These are phyloP conservation scores for Przewalskia tangutica DNA, from an alignment of 257 asterid genomes.

Conservation along the genomic window DNA sequence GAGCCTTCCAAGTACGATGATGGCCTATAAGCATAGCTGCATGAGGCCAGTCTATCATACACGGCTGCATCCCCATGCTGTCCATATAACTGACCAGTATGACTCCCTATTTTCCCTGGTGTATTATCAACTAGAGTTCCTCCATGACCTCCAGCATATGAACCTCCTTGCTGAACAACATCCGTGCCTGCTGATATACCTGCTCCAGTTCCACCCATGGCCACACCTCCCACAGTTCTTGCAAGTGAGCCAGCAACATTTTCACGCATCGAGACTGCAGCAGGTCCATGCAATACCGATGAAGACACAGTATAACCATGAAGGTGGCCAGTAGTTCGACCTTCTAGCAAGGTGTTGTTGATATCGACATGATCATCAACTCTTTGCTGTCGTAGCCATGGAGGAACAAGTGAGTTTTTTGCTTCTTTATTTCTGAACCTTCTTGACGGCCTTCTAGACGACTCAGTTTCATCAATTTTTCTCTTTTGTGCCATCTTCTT, in stretches of 20 bases:
- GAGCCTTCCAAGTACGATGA: constrained; percentile 10
- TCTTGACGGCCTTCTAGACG: constrained; percentile 6
- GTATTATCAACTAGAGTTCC: constrained; percentile 18
- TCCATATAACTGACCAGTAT: constrained; percentile 22
- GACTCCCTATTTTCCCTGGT: constrained; percentile 22
- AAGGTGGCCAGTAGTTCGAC: constrained; percentile 14
- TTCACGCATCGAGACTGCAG: neutral
- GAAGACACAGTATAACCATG: neutral
- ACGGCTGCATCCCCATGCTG: constrained; percentile 29
- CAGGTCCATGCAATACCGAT: neutral
- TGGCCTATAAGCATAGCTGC: constrained; percentile 25
- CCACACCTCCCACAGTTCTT: neutral
- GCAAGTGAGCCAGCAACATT: neutral
- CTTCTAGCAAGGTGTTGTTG: neutral
- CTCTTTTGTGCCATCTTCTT: constrained; percentile 38
- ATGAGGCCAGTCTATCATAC: constrained; percentile 18
- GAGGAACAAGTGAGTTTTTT: constrained; percentile 34
- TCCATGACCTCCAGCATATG: constrained; percentile 28
- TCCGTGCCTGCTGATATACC: constrained; percentile 2
- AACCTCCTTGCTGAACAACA: constrained; percentile 15
- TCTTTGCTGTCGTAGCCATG: constrained; percentile 26
- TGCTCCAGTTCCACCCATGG: constrained; percentile 19
- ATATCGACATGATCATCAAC: neutral
- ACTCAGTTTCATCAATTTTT: constrained; percentile 35
- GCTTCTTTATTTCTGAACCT: constrained; percentile 32